Evolutionary conservation across 1,284 basidiomycete genomes (phyloP).

Genomic region (Volvariella volvacea): DNA sequence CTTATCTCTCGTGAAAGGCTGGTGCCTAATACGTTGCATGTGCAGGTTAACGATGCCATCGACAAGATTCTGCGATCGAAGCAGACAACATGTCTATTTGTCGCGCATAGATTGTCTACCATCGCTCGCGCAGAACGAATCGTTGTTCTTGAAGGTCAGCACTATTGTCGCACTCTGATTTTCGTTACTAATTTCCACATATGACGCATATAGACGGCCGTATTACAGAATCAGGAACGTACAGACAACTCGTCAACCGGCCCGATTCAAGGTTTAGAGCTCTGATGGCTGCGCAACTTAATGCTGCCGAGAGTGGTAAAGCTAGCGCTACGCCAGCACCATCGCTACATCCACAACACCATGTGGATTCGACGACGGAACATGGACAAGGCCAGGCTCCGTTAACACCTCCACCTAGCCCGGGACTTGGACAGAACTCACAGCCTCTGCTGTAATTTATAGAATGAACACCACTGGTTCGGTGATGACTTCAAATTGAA

Average conservation of each 20-base stretch:
- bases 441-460: neutral
- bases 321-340: slow-evolving; percentile 5
- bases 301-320: slow-evolving; percentile 35
- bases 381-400: neutral
- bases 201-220: slow-evolving; percentile 75
- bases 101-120: slow-evolving; percentile 82
- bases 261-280: slow-evolving; percentile 71
- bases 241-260: slow-evolving; percentile 64
- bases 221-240: slow-evolving; percentile 82
- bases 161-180: neutral
- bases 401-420: neutral
- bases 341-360: slow-evolving; percentile 3
- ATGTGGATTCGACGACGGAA: neutral
- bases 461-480: neutral
- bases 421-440: neutral
- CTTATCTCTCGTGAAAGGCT: neutral
- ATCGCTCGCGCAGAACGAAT: slow-evolving; percentile 83
- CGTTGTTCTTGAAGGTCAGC: slow-evolving; percentile 75
- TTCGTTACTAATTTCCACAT: slow-evolving; percentile 1
- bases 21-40: slow-evolving; percentile 3
- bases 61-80: slow-evolving; percentile 75
- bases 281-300: slow-evolving; percentile 84
- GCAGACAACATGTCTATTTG: slow-evolving; percentile 83
- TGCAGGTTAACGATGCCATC: slow-evolving; percentile 83
- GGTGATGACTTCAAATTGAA: too few relatives aligned